These are phyloP conservation scores for Gigaspora rosea DNA, from an alignment of 192 early-diverging fungal genomes.

Conservation along the genomic window DNA sequence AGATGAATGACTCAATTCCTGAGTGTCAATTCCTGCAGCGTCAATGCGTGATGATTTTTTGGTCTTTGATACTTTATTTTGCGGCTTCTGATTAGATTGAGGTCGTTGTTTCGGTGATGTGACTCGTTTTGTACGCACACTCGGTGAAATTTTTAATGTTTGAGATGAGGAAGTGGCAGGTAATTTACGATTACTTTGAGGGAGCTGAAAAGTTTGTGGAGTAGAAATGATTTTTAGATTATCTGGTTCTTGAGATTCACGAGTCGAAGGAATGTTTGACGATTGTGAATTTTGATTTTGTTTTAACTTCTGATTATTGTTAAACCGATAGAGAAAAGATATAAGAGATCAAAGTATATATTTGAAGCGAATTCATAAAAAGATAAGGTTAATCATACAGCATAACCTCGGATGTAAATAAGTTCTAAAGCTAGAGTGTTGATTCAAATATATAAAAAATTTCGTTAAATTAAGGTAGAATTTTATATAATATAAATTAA, in stretches of 20 bases:
- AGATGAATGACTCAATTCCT: background rate
- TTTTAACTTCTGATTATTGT: background rate
- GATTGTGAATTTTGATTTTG: background rate
- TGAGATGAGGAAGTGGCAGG: background rate
- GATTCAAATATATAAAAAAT: too few relatives aligned
- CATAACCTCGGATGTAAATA: too few relatives aligned
- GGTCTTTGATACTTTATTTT: background rate
- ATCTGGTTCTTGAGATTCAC: background rate
- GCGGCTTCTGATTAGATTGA: background rate
- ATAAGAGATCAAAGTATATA: background rate
- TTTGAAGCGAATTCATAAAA: background rate
- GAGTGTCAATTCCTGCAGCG: background rate
- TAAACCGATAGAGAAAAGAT: background rate
- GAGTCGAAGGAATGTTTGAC: background rate
- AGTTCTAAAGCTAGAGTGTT: too few relatives aligned
- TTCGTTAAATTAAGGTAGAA: too few relatives aligned
- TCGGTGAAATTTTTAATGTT: background rate
- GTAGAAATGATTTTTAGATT: background rate
- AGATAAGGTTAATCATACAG: too few relatives aligned
- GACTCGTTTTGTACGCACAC: background rate
- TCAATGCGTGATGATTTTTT: constrained; percentile 1
- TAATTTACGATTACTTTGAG: background rate
- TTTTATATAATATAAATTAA: too few relatives aligned
- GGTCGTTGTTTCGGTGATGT: background rate
- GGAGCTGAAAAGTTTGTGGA: background rate